phyloP scores from a whole-genome alignment of 1,139 yeast genomes.

The Hemisphaericaspora xylanilytica region DNA sequence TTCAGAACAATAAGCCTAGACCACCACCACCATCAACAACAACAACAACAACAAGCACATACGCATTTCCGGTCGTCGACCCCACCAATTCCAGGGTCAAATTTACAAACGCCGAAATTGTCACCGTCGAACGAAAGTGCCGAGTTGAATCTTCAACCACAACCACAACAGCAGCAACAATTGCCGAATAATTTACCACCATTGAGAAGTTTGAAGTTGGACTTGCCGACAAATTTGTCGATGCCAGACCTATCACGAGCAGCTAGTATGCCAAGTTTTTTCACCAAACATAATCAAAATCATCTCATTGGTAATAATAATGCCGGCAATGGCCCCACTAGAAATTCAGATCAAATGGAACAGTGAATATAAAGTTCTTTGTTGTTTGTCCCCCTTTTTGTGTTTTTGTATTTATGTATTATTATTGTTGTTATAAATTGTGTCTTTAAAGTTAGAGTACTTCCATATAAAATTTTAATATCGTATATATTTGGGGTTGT shows the following conservation, averaged over 20 bases:
- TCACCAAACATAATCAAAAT: slow-evolving; percentile 8
- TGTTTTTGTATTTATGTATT: neutral
- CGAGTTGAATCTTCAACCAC: slow-evolving; percentile 4
- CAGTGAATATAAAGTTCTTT: slow-evolving; percentile 4
- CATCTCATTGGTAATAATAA: slow-evolving; percentile 3
- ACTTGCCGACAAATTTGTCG: slow-evolving; percentile 42
- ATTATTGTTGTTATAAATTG: neutral
- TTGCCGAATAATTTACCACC: slow-evolving; percentile 37
- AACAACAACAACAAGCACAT: too few species aligned
- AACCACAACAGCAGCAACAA: slow-evolving; percentile 29
- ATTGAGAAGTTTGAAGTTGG: slow-evolving; percentile 48
- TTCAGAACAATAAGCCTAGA: slow-evolving; percentile 7
- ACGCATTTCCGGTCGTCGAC: slow-evolving; percentile 11
- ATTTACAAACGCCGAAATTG: slow-evolving; percentile 51
- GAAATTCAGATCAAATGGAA: slow-evolving; percentile 2
- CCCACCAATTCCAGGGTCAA: slow-evolving; percentile 16
- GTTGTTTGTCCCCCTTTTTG: too few species aligned
- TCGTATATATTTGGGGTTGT: neutral
- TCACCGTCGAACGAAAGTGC: slow-evolving; percentile 13
- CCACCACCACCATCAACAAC: slow-evolving; percentile 9
- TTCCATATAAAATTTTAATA: too few species aligned
- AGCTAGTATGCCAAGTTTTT: slow-evolving; percentile 4
- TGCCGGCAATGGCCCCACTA: slow-evolving; percentile 4
- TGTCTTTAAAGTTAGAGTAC: too few species aligned
- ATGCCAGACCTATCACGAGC: slow-evolving; percentile 14